phyloP scores from a whole-genome alignment of 805 yeast species.

The Candida arabinofermentans region DNA sequence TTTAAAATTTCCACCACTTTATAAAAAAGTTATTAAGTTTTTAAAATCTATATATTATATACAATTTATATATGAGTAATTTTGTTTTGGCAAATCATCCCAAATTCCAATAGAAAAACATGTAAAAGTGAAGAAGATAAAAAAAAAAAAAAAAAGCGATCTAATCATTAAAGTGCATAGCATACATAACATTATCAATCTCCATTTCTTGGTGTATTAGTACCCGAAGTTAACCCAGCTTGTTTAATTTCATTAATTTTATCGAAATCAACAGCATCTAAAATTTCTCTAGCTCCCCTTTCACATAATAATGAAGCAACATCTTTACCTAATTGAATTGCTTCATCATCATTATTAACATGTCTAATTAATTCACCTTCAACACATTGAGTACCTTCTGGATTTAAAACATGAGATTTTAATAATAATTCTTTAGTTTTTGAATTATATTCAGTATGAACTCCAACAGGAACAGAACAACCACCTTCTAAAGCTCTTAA shows the following conservation, averaged over 20 bases:
- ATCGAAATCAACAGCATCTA: conserved; percentile 74
- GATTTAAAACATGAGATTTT: conserved; percentile 74
- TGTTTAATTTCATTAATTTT: conserved; percentile 46
- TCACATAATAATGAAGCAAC: conserved; percentile 65
- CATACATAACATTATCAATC: neutral
- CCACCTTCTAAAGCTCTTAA: conserved; percentile 94
- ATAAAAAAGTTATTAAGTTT: too few relatives aligned
- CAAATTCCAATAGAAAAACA: too few relatives aligned
- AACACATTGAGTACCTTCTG: conserved; percentile 73
- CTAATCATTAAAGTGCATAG: neutral
- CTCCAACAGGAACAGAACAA: conserved; percentile 97
- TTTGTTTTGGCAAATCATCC: too few relatives aligned
- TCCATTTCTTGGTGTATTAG: neutral
- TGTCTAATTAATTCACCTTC: conserved; percentile 44
- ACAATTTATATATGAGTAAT: too few relatives aligned
- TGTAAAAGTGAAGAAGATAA: neutral
- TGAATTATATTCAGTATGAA: conserved; percentile 49
- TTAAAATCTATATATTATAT: too few relatives aligned
- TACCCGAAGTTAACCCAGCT: conserved; percentile 25
- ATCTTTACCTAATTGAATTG: conserved; percentile 63
- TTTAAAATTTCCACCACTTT: too few relatives aligned
- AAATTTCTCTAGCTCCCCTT: conserved; percentile 78
- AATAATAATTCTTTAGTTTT: conserved; percentile 43
- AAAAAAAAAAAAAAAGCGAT: neutral
- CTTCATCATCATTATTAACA: conserved; percentile 48